phyloP scores from a whole-genome alignment of 352 stramenopile species.

The Globisporangium radiosum region DNA sequence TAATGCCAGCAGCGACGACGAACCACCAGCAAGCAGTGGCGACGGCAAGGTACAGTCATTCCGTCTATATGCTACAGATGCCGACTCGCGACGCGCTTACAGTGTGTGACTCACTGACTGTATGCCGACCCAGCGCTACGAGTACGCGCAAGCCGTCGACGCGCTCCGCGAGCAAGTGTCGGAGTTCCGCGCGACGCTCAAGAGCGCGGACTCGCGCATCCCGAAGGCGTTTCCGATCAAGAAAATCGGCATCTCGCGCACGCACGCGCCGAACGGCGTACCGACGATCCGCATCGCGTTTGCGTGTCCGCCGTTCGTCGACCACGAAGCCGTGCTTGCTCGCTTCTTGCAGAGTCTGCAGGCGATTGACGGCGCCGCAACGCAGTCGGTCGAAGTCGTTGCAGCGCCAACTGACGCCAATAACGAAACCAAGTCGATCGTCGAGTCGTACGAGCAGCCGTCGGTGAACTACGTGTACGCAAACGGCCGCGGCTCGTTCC shows the following conservation, averaged over 20 bases:
- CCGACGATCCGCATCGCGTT: conserved; percentile 83
- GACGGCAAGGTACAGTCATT: not conserved
- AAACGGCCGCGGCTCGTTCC: conserved; percentile 72
- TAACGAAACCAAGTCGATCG: conserved; percentile 40
- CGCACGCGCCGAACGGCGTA: conserved; percentile 73
- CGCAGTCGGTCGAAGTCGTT: conserved; percentile 54
- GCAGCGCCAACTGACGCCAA: conserved; percentile 23
- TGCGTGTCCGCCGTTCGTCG: conserved; percentile 64
- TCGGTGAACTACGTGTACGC: conserved; percentile 69
- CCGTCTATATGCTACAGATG: not conserved
- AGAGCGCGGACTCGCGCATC: conserved; percentile 60
- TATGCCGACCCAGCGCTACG: conserved; percentile 32
- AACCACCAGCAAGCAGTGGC: not conserved
- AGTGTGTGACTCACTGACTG: not conserved
- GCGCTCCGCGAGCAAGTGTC: conserved; percentile 64
- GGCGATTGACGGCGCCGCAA: conserved; percentile 7
- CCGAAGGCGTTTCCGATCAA: conserved; percentile 76
- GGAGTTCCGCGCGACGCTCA: conserved; percentile 70
- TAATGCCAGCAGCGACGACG: not conserved
- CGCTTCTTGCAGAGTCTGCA: conserved; percentile 61
- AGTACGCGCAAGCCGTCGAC: conserved; percentile 66
- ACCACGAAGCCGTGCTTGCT: conserved; percentile 67
- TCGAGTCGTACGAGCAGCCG: conserved; percentile 64
- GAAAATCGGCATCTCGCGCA: conserved; percentile 78
- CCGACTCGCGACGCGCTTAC: not conserved